Evolutionary conservation across 2,329 filamentous ascomycete species (phyloP).

Genomic region (Botrytis fragariae): DNA sequence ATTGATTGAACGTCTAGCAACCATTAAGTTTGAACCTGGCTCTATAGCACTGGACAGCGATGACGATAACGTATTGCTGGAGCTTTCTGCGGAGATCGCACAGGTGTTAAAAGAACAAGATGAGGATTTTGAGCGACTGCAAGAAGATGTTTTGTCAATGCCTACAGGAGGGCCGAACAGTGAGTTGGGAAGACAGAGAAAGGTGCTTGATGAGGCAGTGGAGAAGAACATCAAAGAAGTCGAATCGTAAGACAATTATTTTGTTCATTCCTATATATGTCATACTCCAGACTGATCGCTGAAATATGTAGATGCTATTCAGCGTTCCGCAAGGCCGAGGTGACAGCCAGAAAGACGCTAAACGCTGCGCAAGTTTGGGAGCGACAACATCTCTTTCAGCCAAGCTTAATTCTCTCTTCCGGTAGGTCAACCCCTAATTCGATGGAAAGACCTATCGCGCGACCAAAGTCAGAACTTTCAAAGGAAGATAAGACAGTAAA

Average conservation of each 20-base stretch:
- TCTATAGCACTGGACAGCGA: conserved; percentile 50
- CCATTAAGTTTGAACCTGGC: conserved; percentile 57
- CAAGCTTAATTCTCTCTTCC: conserved; percentile 31
- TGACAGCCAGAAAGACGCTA: conserved; percentile 73
- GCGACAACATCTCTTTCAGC: conserved; percentile 70
- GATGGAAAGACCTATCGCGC: conserved; percentile 38
- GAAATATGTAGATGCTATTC: conserved; percentile 36
- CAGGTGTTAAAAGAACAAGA: conserved; percentile 73
- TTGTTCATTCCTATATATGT: background rate
- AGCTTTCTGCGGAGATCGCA: conserved; percentile 78
- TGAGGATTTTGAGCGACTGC: conserved; percentile 78
- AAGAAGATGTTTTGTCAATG: conserved; percentile 68
- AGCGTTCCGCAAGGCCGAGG: conserved; percentile 77
- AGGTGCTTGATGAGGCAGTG: conserved; percentile 63
- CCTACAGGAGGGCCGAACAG: conserved; percentile 50
- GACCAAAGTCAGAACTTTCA: conserved; percentile 28
- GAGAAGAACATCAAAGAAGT: conserved; percentile 68
- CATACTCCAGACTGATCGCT: background rate
- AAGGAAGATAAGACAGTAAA: conserved; percentile 71
- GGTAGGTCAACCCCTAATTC: conserved; percentile 38
- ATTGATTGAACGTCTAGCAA: conserved; percentile 58
- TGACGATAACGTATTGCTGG: conserved; percentile 56
- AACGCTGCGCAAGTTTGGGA: conserved; percentile 73
- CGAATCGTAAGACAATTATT: conserved; percentile 53
- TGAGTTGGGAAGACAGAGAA: conserved; percentile 60